Base-by-base conservation (phyloP, 2,329 filamentous ascomycete species). In the Botrytis medusae region DNA sequence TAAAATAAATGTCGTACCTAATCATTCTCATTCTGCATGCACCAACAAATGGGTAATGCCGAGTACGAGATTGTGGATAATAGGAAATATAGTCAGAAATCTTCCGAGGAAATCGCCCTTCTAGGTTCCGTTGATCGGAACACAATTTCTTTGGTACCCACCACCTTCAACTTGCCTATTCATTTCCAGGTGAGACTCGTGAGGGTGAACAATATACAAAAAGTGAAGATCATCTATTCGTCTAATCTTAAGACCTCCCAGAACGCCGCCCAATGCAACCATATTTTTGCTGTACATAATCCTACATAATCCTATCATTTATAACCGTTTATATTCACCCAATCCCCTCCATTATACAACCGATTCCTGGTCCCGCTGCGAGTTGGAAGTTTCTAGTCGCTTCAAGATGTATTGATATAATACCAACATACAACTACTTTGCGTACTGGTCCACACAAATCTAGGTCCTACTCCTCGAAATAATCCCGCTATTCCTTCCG, bases 361-460 rank as follows among this genome's bases (percentile, higher is more conserved):
- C 72, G 74, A 75, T 63, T 79, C 79, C 62, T 74, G 71, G 59
- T 74, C 74, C 34, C 69, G 72, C 42, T 72, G 64, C 68, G 74
- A 46, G 67, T 73, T 69, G 51, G 84, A 84, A 59, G 82, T 77
- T 73, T 95, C 92, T 77, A 98, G 87, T 83, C 91, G 89, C 79
- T 92, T 91, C 80, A 98, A 84, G 72, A 98, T 85, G 74, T 91
- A 92, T 84, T 98, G 95, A 82, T 98, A 98, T 82, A 98, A 86
- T 78, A 98, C 95, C 81, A 98, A 86, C 95, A 98, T 98, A 77
- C 94, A 97, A 60, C 95, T 93, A 80, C 93, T 97, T 85, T 99
- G 96, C 73, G 98, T 93, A 80, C 95, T 97, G 34, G 96, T 99
- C 96, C 96, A 99, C 22, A 98, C 93, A 73, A 92, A 92, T 71